Evolutionary conservation across 1,284 basidiomycete species (phyloP), one percentile per base, ranked within the genome.

Genomic region (Peniophora sp.): DNA sequence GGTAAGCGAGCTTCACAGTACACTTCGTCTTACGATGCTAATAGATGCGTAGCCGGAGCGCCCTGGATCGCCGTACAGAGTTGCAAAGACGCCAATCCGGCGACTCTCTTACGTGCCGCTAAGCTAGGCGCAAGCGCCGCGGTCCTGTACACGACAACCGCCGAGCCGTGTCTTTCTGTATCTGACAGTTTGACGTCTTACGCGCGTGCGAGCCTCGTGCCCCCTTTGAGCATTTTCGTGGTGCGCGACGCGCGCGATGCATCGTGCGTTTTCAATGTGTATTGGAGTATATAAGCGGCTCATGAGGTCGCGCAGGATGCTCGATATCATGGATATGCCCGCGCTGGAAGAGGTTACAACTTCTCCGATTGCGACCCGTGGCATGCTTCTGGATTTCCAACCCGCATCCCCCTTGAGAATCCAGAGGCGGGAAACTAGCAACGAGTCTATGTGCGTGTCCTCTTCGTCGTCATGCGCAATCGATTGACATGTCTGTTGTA

Each of bases 41-140:
- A 32, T 32, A 32, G 12, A 5, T 32, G 27, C 27, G 12, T 32
- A 32, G 27, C 12, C 27, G 27, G 27, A 32, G 27, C 27, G 27
- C 27, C 27, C 5, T 95, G 91, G 90, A 88, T 95, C 55, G 92
- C 92, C 3, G 77, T 92, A 58, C 79, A 95, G 45, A 79, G 80
- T 11, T 95, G 92, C 64, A 91, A 93, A 41, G 18, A n/a, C 18
- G 37, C 37, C n/a, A 17, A n/a, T 8, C 37, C 61, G 62, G 63
- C 49, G 91, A 92, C 63, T 76, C 82, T 22, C 88, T 87, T 3
- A 66, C 76, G 54, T 71, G 77, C 8, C 78, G 78, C 0, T 61
- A 72, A 56, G 70, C 75, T 3, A 61, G 68, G 47, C 91, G 95
- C 64, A 79, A 93, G 27, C 27, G 27, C 49, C 92, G 94, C 65